A percentile compares a stretch with the other conserved stretches of the same genome.
Conservation (phyloP, 495 filamentous ascomycete genomes). For the Penicillium subrubescens region DNA sequence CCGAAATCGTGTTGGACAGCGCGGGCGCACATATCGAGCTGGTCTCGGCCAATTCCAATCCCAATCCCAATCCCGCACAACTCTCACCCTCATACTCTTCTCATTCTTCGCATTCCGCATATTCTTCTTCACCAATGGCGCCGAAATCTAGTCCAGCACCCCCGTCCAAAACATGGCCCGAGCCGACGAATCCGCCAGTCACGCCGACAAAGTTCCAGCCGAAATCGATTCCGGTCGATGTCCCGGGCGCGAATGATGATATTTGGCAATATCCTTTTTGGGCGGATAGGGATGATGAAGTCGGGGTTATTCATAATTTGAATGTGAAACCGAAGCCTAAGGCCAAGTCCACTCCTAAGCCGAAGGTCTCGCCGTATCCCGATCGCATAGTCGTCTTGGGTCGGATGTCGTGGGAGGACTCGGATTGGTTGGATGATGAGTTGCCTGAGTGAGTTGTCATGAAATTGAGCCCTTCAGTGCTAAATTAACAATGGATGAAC, state of each 20-base stretch:
- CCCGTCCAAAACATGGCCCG: constrained; percentile 9
- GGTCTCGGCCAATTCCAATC: constrained; percentile 22
- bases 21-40: constrained; percentile 30
- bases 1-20: constrained; percentile 12
- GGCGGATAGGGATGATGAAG: not conserved
- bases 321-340: constrained; percentile 12
- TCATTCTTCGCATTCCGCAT: not conserved
- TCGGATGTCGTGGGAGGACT: constrained; percentile 39
- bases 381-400: constrained; percentile 45
- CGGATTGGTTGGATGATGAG: constrained; percentile 42
- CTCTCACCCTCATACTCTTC: not conserved
- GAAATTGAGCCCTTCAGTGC: accelerated
- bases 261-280: not conserved
- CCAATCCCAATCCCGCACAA: not conserved
- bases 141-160: not conserved
- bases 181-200: constrained; percentile 13
- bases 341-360: constrained; percentile 16
- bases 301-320: not conserved
- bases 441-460: constrained; percentile 38
- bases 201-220: constrained; percentile 10
- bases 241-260: constrained; percentile 20
- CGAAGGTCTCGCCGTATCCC: constrained; percentile 21
- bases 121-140: not conserved
- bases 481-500: not conserved
- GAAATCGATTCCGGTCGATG: constrained; percentile 24